A percentile compares a stretch with the other conserved stretches of the same genome.
Evolutionary conservation across 2,329 filamentous ascomycete species (phyloP).

Genomic region (Ilyonectria destructans): DNA sequence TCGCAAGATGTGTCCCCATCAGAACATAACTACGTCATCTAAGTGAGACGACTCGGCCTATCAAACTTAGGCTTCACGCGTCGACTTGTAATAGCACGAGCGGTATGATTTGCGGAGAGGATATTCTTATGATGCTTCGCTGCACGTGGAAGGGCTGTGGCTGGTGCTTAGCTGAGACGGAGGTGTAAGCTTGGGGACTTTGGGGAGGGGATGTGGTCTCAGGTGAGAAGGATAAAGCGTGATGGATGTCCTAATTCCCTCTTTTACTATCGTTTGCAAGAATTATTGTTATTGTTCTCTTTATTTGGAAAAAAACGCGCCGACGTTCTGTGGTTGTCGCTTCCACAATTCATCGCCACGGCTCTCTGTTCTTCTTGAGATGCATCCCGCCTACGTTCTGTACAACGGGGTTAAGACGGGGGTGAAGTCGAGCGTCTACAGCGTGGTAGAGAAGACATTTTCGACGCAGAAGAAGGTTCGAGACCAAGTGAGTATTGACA

Average conservation of each 20-base stretch:
- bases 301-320: constrained; percentile 14
- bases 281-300: not conserved
- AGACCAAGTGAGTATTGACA: constrained; percentile 12
- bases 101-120: constrained; percentile 5
- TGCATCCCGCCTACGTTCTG: constrained; percentile 23
- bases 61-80: not conserved
- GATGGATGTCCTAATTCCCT: not conserved
- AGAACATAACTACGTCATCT: not conserved
- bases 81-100: not conserved
- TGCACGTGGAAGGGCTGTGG: not conserved
- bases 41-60: not conserved
- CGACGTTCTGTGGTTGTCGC: constrained; percentile 6
- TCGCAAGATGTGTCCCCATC: not conserved
- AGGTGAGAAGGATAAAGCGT: not conserved
- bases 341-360: not conserved
- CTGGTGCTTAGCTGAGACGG: constrained; percentile 20
- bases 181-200: constrained; percentile 16
- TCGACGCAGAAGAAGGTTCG: constrained; percentile 20
- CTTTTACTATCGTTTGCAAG: not conserved
- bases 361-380: constrained; percentile 4
- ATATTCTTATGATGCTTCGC: not conserved
- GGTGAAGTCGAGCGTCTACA: constrained; percentile 24
- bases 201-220: not conserved
- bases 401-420: constrained; percentile 17
- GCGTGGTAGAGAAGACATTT: constrained; percentile 24